These are phyloP conservation scores for Collariella sp. DNA, from an alignment of 495 filamentous ascomycete species.

Conservation along the genomic window DNA sequence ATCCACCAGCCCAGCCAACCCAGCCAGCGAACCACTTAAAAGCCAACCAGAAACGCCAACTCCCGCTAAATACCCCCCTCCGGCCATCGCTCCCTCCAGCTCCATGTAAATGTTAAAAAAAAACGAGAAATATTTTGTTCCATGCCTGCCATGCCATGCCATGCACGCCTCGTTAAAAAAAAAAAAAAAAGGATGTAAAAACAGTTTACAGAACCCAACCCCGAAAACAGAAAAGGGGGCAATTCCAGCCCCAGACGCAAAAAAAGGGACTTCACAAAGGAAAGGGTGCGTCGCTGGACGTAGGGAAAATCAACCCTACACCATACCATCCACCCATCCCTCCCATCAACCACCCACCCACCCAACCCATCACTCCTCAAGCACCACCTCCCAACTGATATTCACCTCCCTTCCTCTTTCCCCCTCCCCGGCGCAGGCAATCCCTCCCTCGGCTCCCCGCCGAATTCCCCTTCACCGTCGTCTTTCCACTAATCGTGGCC, in stretches of 20 bases:
- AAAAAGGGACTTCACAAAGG: background rate
- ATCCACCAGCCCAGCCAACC: background rate
- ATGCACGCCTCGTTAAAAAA: background rate
- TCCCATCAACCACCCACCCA: background rate
- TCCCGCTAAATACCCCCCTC: background rate
- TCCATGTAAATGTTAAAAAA: background rate
- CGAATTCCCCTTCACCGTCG: slow-evolving; percentile 42
- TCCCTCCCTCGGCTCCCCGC: slow-evolving; percentile 23
- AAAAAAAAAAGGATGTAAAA: too few species aligned
- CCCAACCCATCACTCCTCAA: background rate
- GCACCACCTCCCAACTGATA: background rate
- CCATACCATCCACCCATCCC: background rate
- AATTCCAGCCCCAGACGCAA: background rate
- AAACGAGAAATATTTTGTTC: background rate
- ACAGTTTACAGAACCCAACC: slow-evolving; percentile 4
- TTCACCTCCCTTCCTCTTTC: background rate
- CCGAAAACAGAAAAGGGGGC: background rate
- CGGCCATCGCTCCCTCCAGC: too few species aligned
- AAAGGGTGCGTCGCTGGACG: slow-evolving; percentile 5
- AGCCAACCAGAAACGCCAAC: background rate
- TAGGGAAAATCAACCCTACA: background rate
- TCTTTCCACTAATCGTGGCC: slow-evolving; percentile 42
- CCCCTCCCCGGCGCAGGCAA: background rate
- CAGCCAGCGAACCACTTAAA: background rate
- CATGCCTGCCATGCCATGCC: background rate